These are phyloP conservation scores for Tremella mesenterica DNA, from an alignment of 768 basidiomycete species.

Conservation along the genomic window DNA sequence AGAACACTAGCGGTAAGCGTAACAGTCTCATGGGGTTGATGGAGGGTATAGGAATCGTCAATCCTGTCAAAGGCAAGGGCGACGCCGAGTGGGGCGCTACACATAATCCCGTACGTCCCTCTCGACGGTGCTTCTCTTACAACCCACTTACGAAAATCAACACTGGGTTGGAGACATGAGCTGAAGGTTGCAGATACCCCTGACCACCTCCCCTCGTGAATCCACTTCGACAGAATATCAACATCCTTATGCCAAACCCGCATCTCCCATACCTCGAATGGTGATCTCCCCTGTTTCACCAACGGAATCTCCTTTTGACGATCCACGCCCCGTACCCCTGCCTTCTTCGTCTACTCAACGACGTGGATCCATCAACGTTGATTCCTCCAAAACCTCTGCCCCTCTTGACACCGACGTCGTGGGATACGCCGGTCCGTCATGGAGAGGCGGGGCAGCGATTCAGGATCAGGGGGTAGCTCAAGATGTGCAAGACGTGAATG, in stretches of 20 bases:
- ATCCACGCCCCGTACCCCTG: conserved; percentile 10
- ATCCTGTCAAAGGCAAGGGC: too few species aligned
- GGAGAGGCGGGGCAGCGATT: conserved; percentile 29
- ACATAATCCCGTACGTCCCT: too few species aligned
- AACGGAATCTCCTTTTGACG: conserved; percentile 20
- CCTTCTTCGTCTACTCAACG: conserved; percentile 7
- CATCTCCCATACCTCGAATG: conserved; percentile 20
- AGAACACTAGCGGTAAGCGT: conserved; percentile 9
- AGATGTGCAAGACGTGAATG: conserved; percentile 4
- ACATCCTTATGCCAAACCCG: conserved; percentile 23
- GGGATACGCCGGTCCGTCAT: conserved; percentile 27
- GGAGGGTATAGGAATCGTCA: conserved; percentile 25
- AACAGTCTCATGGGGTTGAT: conserved; percentile 26
- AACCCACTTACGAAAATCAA: too few species aligned
- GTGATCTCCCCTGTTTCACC: conserved; percentile 17
- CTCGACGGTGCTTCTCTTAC: too few species aligned
- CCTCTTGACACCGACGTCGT: conserved; percentile 9
- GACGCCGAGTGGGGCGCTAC: too few species aligned
- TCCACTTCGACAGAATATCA: conserved; percentile 6
- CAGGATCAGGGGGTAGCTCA: background rate
- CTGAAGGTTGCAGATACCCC: conserved; percentile 8
- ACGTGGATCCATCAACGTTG: conserved; percentile 7
- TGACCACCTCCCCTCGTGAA: background rate
- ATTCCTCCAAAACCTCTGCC: conserved; percentile 8
- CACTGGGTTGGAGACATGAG: conserved; percentile 6